phyloP scores from a whole-genome alignment of 1,139 yeast species.

The Hyphopichia wangnamkhiaoensis region DNA sequence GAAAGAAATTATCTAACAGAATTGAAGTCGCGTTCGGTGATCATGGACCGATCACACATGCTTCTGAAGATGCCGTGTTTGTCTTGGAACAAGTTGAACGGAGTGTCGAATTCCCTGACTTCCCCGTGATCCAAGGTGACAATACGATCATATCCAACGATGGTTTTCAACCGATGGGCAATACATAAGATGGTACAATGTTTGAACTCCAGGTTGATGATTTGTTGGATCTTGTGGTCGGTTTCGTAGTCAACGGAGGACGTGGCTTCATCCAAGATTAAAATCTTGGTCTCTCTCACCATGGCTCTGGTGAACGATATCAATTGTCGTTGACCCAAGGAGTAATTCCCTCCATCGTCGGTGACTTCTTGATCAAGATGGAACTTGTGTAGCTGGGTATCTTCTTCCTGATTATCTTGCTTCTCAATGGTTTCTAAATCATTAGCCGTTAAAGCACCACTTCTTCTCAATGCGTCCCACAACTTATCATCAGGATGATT shows the following conservation, averaged over 20 bases:
- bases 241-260: conserved; percentile 60
- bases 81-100: conserved; percentile 21
- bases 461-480: conserved; percentile 37
- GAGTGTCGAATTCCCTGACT: conserved; percentile 25
- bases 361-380: conserved; percentile 52
- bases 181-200: conserved; percentile 33
- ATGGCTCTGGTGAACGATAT: conserved; percentile 55
- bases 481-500: conserved; percentile 17
- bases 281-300: conserved; percentile 49
- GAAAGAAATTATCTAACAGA: too few relatives aligned
- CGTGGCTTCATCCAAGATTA: conserved; percentile 58
- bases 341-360: conserved; percentile 54
- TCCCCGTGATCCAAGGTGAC: conserved; percentile 36
- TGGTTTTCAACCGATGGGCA: conserved; percentile 43
- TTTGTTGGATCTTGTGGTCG: conserved; percentile 47
- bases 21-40: conserved; percentile 19
- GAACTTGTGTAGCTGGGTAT: conserved; percentile 34
- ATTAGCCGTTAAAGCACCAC: conserved; percentile 26
- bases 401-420: conserved; percentile 1
- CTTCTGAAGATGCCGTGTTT: conserved; percentile 38
- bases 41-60: conserved; percentile 41
- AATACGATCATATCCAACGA: conserved; percentile 37
- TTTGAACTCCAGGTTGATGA: conserved; percentile 34
- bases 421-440: conserved; percentile 7
- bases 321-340: conserved; percentile 56